These are phyloP conservation scores for Thermochaetoides dissita DNA, from an alignment of 2,329 filamentous ascomycete species.

Conservation along the genomic window DNA sequence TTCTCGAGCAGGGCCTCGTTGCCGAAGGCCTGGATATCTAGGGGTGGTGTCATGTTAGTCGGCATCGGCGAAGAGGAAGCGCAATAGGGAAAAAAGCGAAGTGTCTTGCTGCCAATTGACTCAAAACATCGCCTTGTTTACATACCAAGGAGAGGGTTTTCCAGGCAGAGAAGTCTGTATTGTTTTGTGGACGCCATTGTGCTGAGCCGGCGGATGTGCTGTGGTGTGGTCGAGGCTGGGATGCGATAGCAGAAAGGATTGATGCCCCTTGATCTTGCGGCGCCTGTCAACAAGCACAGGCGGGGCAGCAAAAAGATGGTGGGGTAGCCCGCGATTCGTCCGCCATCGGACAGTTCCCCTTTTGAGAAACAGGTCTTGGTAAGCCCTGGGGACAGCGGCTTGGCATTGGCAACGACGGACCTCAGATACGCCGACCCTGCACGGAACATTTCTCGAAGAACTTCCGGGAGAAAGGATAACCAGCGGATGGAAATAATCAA, in stretches of 20 bases:
- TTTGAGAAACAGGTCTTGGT: neutral
- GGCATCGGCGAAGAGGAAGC: neutral
- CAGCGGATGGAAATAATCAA: too few species aligned
- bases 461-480: too few species aligned
- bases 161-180: conserved; percentile 80
- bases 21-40: conserved; percentile 83
- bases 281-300: neutral
- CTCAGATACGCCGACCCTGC: conserved; percentile 5
- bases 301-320: conserved; percentile 8
- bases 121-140: neutral
- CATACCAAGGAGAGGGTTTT: conserved; percentile 92
- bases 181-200: conserved; percentile 63
- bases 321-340: conserved; percentile 5
- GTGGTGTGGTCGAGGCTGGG: neutral
- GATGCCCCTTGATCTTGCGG: conserved; percentile 3
- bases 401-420: conserved; percentile 6
- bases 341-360: conserved; percentile 7
- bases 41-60: conserved; percentile 1
- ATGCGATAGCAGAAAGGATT: conserved; percentile 3
- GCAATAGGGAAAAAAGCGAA: conserved; percentile 2
- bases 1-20: conserved; percentile 76
- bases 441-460: conserved; percentile 4
- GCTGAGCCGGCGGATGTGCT: conserved; percentile 11
- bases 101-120: conserved; percentile 4
- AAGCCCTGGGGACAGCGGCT: conserved; percentile 5